Conservation (phyloP, 2,329 filamentous ascomycete species). For the Beauveria brongniartii region DNA sequence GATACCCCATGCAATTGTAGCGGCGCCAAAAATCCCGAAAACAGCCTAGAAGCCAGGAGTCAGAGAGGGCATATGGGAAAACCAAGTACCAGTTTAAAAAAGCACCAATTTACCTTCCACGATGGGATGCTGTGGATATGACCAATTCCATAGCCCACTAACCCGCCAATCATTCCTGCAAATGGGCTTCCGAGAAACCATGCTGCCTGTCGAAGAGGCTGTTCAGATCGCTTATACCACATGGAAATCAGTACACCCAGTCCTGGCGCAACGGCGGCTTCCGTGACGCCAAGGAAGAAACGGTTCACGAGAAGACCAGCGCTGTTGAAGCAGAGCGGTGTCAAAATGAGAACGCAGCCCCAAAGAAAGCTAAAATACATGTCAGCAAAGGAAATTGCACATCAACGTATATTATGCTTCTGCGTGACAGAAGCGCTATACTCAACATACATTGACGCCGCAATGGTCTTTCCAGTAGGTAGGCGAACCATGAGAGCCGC, state of each 20-base stretch:
- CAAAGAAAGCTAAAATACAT: constrained; percentile 18
- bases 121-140: constrained; percentile 13
- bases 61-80: not conserved
- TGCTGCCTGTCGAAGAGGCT: constrained; percentile 20
- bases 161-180: constrained; percentile 18
- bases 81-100: no score
- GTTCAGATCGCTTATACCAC: constrained; percentile 28
- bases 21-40: constrained; percentile 10
- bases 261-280: constrained; percentile 24
- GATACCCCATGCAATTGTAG: constrained; percentile 6
- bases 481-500: constrained; percentile 21
- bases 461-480: constrained; percentile 22
- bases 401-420: no score
- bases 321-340: constrained; percentile 22
- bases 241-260: constrained; percentile 23
- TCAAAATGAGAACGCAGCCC: constrained; percentile 35
- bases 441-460: constrained; percentile 15
- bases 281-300: constrained; percentile 26
- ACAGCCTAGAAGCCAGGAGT: not conserved
- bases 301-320: constrained; percentile 22
- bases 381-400: not conserved
- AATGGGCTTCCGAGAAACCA: constrained; percentile 23
- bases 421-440: no score
- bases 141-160: constrained; percentile 21
- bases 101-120: constrained; percentile 4